These are phyloP conservation scores for Mucor velutinosus DNA, from an alignment of 371 early-diverging fungal species.

Conservation along the genomic window DNA sequence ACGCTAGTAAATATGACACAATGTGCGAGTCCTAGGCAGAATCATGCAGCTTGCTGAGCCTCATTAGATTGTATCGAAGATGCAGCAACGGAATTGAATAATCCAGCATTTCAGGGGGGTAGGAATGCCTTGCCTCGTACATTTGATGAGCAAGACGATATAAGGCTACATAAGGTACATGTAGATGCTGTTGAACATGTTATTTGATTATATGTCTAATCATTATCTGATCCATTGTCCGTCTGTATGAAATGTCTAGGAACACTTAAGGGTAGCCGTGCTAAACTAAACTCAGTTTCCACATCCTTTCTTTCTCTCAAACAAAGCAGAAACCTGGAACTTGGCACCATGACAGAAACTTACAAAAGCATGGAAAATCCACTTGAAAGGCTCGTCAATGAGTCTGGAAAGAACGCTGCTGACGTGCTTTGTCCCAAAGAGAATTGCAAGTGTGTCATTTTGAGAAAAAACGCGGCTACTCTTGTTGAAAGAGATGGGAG, in stretches of 20 bases:
- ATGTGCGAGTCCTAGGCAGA: background rate
- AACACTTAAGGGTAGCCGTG: background rate
- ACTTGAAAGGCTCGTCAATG: conserved; percentile 24
- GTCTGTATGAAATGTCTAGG: background rate
- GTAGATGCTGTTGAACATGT: background rate
- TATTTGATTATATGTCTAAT: background rate
- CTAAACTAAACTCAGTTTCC: background rate
- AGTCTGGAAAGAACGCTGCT: conserved; percentile 30
- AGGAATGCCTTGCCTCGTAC: background rate
- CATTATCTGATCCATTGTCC: background rate
- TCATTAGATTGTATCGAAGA: background rate
- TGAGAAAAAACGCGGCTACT: conserved; percentile 38
- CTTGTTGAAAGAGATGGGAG: conserved; percentile 42
- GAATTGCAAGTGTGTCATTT: conserved; percentile 39
- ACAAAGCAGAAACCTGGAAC: background rate
- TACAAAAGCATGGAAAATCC: conserved; percentile 31
- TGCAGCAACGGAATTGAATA: background rate
- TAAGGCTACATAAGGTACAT: background rate
- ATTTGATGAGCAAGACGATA: too few species aligned
- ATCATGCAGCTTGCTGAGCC: background rate
- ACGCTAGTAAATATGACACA: background rate
- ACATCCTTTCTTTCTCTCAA: background rate
- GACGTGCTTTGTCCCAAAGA: conserved; percentile 48
- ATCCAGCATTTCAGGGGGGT: background rate
- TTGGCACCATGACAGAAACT: background rate